phyloP scores from a whole-genome alignment of 2,329 filamentous ascomycete species.

The Aspergillus sp. region DNA sequence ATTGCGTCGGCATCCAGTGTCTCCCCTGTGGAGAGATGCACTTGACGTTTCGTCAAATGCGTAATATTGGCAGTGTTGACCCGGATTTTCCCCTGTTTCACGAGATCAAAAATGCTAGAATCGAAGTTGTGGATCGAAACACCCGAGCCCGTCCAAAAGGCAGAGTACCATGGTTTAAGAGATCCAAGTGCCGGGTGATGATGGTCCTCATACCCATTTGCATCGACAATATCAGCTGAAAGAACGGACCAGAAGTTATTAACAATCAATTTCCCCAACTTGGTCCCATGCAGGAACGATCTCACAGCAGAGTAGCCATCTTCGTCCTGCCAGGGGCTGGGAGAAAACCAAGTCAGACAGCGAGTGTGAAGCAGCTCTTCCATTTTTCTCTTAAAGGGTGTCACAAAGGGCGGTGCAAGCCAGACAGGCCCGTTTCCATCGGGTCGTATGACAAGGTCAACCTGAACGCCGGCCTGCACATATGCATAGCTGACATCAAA shows the following conservation, averaged over 20 bases:
- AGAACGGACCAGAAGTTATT: not conserved
- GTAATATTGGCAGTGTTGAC: not conserved
- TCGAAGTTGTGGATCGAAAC: not conserved
- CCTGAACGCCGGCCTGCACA: constrained; percentile 51
- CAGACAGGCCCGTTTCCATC: constrained; percentile 30
- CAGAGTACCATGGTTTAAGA: not conserved
- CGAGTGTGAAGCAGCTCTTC: not conserved
- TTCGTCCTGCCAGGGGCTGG: not conserved
- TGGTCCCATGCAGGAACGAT: constrained; percentile 4
- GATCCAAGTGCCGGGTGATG: not conserved
- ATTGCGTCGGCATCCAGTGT: not conserved
- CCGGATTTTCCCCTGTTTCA: not conserved
- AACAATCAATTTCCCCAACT: not conserved
- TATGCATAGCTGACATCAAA: constrained; percentile 63
- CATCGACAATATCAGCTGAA: not conserved
- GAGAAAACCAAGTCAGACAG: not conserved
- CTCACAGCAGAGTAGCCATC: no score
- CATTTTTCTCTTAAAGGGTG: not conserved
- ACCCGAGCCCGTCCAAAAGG: not conserved
- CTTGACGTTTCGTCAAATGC: not conserved
- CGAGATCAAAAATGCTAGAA: not conserved
- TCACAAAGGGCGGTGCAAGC: constrained; percentile 33
- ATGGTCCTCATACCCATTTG: not conserved
- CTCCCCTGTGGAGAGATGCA: not conserved
- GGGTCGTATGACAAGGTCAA: constrained; percentile 38